Evolutionary conservation across 2,329 filamentous ascomycete genomes (phyloP).

Genomic region (Colletotrichum sp.): DNA sequence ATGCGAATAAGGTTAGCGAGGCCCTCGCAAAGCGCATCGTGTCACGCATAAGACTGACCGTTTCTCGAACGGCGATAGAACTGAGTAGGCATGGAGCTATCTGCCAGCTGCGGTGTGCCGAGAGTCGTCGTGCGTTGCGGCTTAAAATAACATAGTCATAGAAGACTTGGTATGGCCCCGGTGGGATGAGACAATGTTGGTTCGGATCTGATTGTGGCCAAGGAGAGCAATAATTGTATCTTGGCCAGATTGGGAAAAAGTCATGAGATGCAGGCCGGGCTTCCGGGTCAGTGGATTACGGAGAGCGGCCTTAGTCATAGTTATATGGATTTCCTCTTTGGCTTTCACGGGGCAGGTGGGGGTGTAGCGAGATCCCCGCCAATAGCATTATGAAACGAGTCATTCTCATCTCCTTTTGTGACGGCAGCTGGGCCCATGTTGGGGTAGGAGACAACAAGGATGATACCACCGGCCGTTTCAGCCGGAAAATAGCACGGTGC

Average conservation of each 20-base stretch:
- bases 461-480: background rate
- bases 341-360: background rate
- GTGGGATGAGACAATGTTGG: background rate
- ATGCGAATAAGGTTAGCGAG: background rate
- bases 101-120: background rate
- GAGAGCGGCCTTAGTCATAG: background rate
- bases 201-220: background rate
- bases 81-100: background rate
- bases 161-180: background rate
- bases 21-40: background rate
- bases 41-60: background rate
- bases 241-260: background rate
- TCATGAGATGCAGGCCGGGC: background rate
- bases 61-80: constrained; percentile 5
- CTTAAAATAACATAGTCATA: background rate
- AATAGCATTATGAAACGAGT: background rate
- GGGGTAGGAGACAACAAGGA: background rate
- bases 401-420: background rate
- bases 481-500: background rate
- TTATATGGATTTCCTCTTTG: background rate
- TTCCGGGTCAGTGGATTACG: background rate
- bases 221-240: background rate
- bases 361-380: background rate
- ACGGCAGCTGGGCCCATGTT: background rate
- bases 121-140: background rate